Evolutionary conservation across 306 rosid genomes (phyloP), one percentile per base, ranked within the genome.

Genomic region (Ormosia semicastrata): DNA sequence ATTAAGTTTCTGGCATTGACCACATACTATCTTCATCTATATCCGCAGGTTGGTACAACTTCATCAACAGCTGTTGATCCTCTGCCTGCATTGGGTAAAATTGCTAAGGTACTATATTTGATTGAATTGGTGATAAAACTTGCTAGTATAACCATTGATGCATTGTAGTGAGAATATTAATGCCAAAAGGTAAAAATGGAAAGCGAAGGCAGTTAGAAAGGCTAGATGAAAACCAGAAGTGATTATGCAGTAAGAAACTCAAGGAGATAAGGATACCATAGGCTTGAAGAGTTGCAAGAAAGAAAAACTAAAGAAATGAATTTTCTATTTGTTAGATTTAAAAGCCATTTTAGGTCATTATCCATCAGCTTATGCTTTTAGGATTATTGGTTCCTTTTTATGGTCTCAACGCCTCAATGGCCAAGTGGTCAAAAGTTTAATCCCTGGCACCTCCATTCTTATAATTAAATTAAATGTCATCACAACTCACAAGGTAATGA

Each of bases 11-110:
- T 70, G 6, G 50, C 71, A 59, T 70, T 68, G 54, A 80, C 77
- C 36, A 11, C 58, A 18, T 62, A 50, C 56, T 24, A 59, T 80
- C 50, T 81, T 44, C 54, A 57, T 78, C 66, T 75, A 30, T 63
- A 34, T 64, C 32, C 85, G 47, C 85, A 95, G 99, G 94, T 93
- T 68, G 97, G 99, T 63, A 95, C 99, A 47, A 95, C 99, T 76
- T 95, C 99, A 50, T 95, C 99, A 76, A 89, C 99, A 24, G 95
- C 98, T 6, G 86, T 95, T 80, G 99, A 95, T 88, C 99, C 98
- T 81, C 82, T 95, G 73, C 87, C 81, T 58, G 86, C 83, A 65
- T 70, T 95, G 77, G 98, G 91, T 64, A 83, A 78, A 57, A 88
- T 93, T 69, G 91, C 93, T 39, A 91, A 87, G 98, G 99, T 95